Conservation (phyloP, 306 rosid genomes). For the Medicago lupulina region DNA sequence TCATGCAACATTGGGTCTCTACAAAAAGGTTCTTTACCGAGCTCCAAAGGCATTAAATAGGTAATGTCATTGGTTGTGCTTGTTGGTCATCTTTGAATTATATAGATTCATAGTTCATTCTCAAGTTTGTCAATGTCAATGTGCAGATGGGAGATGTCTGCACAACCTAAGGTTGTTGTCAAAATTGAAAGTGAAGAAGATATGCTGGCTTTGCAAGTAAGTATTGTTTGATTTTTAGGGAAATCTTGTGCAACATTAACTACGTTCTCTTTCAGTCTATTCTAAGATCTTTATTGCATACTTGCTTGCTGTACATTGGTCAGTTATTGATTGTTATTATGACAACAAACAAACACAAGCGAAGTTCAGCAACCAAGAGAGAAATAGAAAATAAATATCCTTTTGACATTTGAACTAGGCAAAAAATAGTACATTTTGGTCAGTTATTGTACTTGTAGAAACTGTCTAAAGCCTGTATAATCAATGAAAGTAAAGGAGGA, state of each 20-base stretch:
- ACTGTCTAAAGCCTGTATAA: background rate
- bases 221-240: slow-evolving; percentile 22
- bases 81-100: background rate
- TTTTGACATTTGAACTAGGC: background rate
- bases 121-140: slow-evolving; percentile 27
- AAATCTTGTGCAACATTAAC: slow-evolving; percentile 10
- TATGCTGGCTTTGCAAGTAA: slow-evolving; percentile 86
- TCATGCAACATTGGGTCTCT: slow-evolving; percentile 95
- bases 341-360: background rate
- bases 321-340: slow-evolving; percentile 20
- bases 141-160: slow-evolving; percentile 96
- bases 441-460: background rate
- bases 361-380: background rate
- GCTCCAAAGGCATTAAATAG: slow-evolving; percentile 89
- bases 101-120: background rate
- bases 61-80: slow-evolving; percentile 42
- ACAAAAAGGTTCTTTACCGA: slow-evolving; percentile 77
- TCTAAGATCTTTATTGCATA: slow-evolving; percentile 17
- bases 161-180: slow-evolving; percentile 94
- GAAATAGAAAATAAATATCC: background rate
- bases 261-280: slow-evolving; percentile 6
- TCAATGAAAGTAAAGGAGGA: background rate
- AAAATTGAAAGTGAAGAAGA: slow-evolving; percentile 94
- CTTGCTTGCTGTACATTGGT: background rate
- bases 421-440: background rate